Evolutionary conservation across 1,139 yeast genomes (phyloP).

Genomic region (Zygotorulaspora mrakii): DNA sequence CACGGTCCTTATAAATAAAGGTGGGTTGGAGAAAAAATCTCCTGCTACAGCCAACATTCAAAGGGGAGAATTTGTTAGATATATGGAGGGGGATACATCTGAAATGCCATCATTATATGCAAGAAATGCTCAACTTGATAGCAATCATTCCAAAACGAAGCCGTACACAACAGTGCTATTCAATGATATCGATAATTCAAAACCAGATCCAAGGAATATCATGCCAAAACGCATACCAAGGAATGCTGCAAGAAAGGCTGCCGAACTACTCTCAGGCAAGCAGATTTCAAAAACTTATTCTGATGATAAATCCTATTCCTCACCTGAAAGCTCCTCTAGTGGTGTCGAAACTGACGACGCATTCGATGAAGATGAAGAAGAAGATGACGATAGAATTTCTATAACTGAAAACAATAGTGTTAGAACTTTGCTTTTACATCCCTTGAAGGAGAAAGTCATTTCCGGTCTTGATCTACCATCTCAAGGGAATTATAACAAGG

Average conservation of each 20-base stretch:
- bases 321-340: constrained; percentile 19
- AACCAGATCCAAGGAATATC: constrained; percentile 34
- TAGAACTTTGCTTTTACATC: constrained; percentile 23
- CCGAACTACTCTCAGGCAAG: constrained; percentile 27
- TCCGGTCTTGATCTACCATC: constrained; percentile 6
- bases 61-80: constrained; percentile 27
- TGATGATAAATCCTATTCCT: constrained; percentile 17
- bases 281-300: constrained; percentile 9
- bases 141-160: constrained; percentile 21
- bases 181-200: constrained; percentile 35
- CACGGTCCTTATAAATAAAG: constrained; percentile 13
- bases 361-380: constrained; percentile 27
- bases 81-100: constrained; percentile 27
- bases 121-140: constrained; percentile 10
- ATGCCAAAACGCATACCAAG: constrained; percentile 29
- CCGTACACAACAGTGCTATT: constrained; percentile 37
- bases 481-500: constrained; percentile 2
- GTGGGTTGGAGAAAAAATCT: constrained; percentile 6
- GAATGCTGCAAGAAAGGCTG: constrained; percentile 34
- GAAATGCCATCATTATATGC: constrained; percentile 20
- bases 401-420: constrained; percentile 20
- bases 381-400: constrained; percentile 19
- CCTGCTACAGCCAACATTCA: constrained; percentile 26
- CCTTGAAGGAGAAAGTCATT: constrained; percentile 22
- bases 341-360: constrained; percentile 32